These are phyloP conservation scores for Daldinia grandis DNA, from an alignment of 495 filamentous ascomycete genomes.

Conservation along the genomic window DNA sequence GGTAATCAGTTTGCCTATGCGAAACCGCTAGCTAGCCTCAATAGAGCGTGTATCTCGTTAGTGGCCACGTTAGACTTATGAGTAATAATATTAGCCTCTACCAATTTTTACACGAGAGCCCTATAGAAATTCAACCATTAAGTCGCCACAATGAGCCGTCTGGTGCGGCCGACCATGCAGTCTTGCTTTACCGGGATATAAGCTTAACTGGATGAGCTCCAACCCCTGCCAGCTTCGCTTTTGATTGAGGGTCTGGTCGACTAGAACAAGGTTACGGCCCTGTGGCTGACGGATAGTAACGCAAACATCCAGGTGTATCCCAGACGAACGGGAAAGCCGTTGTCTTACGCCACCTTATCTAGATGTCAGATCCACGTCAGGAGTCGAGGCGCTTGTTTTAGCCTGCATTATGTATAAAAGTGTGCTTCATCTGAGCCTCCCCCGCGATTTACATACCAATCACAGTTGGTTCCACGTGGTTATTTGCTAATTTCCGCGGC, in stretches of 20 bases:
- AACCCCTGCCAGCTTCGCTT: constrained; percentile 5
- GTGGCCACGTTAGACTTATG: background rate
- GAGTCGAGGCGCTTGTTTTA: constrained; percentile 21
- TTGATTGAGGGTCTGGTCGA: background rate
- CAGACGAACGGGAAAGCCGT: constrained; percentile 17
- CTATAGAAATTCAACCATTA: background rate
- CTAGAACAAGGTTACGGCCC: background rate
- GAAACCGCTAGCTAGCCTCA: constrained; percentile 16
- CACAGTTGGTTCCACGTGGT: constrained; percentile 27
- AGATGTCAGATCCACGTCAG: constrained; percentile 34
- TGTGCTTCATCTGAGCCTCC: constrained; percentile 23
- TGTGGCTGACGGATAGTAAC: constrained; percentile 5
- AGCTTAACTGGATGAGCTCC: background rate
- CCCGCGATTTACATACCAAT: constrained; percentile 32
- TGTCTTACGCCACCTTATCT: constrained; percentile 8
- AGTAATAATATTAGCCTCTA: background rate
- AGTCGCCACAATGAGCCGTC: constrained; percentile 20
- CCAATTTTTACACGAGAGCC: background rate
- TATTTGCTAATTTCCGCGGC: constrained; percentile 24
- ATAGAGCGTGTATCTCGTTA: constrained; percentile 1
- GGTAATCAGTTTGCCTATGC: background rate
- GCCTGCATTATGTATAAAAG: constrained; percentile 10
- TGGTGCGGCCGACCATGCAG: constrained; percentile 33
- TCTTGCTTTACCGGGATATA: constrained; percentile 1
- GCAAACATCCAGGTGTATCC: constrained; percentile 3